phyloP scores from a whole-genome alignment of 495 filamentous ascomycete genomes.

The Penicillium pancosmium region DNA sequence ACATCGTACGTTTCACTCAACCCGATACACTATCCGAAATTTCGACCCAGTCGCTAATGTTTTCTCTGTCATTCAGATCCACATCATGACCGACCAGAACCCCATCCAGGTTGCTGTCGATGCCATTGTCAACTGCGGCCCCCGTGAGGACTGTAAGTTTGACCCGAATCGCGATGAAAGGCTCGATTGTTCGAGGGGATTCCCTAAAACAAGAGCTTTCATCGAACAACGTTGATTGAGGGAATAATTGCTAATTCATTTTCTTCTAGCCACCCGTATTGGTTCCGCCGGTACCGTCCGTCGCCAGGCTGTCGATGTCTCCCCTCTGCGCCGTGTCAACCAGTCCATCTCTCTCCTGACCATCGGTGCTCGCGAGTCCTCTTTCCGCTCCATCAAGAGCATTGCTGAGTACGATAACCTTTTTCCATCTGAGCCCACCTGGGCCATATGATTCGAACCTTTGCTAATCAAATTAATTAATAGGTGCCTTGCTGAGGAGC shows the following conservation, averaged over 20 bases:
- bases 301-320: slow-evolving; percentile 98
- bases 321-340: slow-evolving; percentile 98
- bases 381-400: slow-evolving; percentile 99
- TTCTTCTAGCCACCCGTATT: slow-evolving; percentile 77
- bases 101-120: slow-evolving; percentile 99
- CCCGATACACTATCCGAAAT: background rate
- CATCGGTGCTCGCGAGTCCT: slow-evolving; percentile 93
- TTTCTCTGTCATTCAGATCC: slow-evolving; percentile 63
- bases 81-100: slow-evolving; percentile 99
- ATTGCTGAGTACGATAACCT: slow-evolving; percentile 71
- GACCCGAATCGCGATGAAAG: background rate
- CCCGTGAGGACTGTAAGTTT: slow-evolving; percentile 80
- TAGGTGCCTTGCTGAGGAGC: slow-evolving; percentile 86
- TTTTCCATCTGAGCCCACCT: background rate
- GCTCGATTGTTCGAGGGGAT: background rate
- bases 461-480: background rate
- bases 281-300: slow-evolving; percentile 98
- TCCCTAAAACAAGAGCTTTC: background rate
- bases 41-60: slow-evolving; percentile 10
- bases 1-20: slow-evolving; percentile 75
- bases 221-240: background rate
- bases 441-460: background rate
- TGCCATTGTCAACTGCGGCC: slow-evolving; percentile 99
- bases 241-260: background rate
- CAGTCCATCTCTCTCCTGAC: slow-evolving; percentile 92